phyloP scores from a whole-genome alignment of 176 grass and related monocot species.

The Phyllostachys edulis region DNA sequence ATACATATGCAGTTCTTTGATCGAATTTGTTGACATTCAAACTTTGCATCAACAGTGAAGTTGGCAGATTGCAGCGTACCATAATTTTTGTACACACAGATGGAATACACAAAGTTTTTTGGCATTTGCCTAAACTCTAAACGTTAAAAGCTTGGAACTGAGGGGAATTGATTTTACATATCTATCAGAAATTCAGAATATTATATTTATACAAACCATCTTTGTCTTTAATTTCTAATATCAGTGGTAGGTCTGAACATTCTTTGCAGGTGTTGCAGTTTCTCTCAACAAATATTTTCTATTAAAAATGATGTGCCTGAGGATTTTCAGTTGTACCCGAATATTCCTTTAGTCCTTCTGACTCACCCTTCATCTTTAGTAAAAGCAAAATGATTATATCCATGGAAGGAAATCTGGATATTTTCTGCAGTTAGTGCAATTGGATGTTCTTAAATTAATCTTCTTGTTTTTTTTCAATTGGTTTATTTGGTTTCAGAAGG shows the following conservation, averaged over 20 bases:
- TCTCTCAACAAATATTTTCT: not conserved
- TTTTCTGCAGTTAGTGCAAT: not conserved
- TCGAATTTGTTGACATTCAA: too few species aligned
- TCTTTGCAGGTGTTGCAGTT: constrained; percentile 6
- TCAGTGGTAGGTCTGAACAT: not conserved
- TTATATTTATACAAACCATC: not conserved
- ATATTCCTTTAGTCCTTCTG: not conserved
- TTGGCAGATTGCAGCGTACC: too few species aligned
- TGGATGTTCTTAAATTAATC: not conserved
- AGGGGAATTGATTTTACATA: not conserved
- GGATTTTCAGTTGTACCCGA: not conserved
- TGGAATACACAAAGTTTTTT: not conserved
- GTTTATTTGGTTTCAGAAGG: not conserved
- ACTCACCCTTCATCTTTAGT: constrained; percentile 3
- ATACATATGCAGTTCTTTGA: too few species aligned
- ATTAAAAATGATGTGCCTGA: not conserved
- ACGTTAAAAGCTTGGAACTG: not conserved
- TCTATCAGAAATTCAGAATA: not conserved
- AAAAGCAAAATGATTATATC: not conserved
- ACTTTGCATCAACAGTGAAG: too few species aligned
- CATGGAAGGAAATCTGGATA: not conserved
- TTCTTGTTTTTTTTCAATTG: not conserved
- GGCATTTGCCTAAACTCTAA: not conserved
- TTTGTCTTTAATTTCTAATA: not conserved
- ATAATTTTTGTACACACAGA: too few species aligned